A percentile compares a stretch with the other conserved stretches of the same genome.
These are phyloP conservation scores for Leishmania braziliensis DNA, from an alignment of 208 protist species.

Conservation along the genomic window DNA sequence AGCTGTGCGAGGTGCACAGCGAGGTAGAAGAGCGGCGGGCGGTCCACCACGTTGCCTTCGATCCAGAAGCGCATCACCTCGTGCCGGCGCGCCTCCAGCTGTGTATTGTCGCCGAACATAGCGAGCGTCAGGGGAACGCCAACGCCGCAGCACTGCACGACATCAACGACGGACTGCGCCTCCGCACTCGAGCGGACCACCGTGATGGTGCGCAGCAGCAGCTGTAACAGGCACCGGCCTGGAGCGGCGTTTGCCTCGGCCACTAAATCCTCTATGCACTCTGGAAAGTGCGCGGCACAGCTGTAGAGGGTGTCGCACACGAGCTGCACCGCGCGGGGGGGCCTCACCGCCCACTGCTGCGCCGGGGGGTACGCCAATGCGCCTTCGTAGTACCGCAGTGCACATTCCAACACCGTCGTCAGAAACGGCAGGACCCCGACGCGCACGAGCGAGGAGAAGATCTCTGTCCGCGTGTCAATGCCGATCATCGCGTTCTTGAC, in stretches of 20 bases:
- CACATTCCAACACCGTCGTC: slow-evolving; percentile 28
- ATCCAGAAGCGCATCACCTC: slow-evolving; percentile 69
- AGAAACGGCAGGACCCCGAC: slow-evolving; percentile 46
- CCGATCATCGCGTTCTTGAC: slow-evolving; percentile 63
- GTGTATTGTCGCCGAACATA: slow-evolving; percentile 28
- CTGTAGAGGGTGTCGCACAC: slow-evolving; percentile 30
- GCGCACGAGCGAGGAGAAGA: slow-evolving; percentile 52
- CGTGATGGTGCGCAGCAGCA: slow-evolving; percentile 46
- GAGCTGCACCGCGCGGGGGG: slow-evolving; percentile 23
- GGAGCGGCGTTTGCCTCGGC: slow-evolving; percentile 17
- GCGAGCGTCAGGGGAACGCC: slow-evolving; percentile 27
- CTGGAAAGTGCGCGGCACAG: slow-evolving; percentile 24
- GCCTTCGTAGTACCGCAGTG: slow-evolving; percentile 28
- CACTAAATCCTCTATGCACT: slow-evolving; percentile 17
- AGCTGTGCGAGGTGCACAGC: slow-evolving; percentile 26
- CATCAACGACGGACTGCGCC: slow-evolving; percentile 53
- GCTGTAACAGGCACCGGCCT: slow-evolving; percentile 33
- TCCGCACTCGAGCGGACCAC: slow-evolving; percentile 34
- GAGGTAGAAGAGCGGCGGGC: slow-evolving; percentile 44
- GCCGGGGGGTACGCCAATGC: neutral
- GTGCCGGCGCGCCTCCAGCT: slow-evolving; percentile 29
- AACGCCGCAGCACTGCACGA: slow-evolving; percentile 30
- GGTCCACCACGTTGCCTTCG: slow-evolving; percentile 34
- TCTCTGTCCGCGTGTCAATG: slow-evolving; percentile 48
- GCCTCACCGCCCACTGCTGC: slow-evolving; percentile 19